Percentiles rank a stretch among this genome's conserved stretches.
phyloP scores from a whole-genome alignment of 495 filamentous ascomycete species.

The Xanthoparmelia taractica region DNA sequence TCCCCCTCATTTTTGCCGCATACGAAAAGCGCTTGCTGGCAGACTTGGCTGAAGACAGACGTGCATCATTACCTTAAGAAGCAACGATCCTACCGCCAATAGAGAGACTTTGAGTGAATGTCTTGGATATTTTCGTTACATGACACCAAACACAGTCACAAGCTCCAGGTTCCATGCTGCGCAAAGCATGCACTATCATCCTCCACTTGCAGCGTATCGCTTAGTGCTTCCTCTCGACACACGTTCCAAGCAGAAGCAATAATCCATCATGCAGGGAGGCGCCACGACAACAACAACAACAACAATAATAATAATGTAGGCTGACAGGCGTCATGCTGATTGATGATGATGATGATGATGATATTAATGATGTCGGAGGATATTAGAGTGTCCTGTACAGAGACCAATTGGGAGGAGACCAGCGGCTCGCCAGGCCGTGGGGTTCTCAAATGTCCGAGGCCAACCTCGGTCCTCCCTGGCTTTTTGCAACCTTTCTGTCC shows the following conservation, averaged over 20 bases:
- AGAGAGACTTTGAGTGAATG: neutral
- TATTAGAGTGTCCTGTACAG: neutral
- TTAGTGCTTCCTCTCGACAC: conserved; percentile 2
- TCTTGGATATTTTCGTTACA: neutral
- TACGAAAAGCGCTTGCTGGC: conserved; percentile 3
- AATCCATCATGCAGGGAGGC: neutral
- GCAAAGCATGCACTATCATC: neutral
- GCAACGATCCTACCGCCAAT: conserved; percentile 1
- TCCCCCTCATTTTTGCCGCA: conserved; percentile 2
- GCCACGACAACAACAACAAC: conserved; percentile 1
- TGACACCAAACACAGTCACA: neutral
- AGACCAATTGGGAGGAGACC: neutral
- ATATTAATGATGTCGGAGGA: conserved; percentile 7
- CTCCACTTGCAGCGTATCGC: conserved; percentile 12
- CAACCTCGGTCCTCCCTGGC: conserved; percentile 3
- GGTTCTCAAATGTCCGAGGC: neutral
- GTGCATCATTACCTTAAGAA: conserved; percentile 5
- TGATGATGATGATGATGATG: conserved; percentile 4
- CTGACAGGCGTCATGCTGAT: conserved; percentile 5
- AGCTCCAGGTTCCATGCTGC: neutral
- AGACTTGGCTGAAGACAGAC: neutral
- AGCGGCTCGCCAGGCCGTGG: neutral
- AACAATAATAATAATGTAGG: neutral
- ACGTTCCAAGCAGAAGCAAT: neutral
- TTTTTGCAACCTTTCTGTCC: no score